Conservation (phyloP, 176 grass and related monocot genomes). For the Rhynchospora tenuis region DNA sequence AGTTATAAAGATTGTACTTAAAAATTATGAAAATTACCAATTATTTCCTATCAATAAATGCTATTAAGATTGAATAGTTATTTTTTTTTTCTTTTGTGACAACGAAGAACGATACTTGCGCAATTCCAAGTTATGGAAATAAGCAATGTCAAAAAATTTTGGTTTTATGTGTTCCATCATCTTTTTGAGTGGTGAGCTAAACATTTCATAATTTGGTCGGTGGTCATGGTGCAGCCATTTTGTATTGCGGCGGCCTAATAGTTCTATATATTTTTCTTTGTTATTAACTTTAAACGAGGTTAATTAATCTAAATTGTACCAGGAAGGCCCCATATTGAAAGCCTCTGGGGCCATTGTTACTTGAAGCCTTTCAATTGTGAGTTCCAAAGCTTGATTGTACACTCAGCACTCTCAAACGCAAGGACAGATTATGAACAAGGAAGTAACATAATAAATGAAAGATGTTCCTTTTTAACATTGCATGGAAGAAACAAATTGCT, state of each 20-base stretch:
- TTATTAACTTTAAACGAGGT: background rate
- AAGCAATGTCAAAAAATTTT: too few species aligned
- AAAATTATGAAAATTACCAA: too few species aligned
- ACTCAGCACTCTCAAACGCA: background rate
- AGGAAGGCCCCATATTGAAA: background rate
- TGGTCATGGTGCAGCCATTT: background rate
- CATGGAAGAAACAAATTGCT: background rate
- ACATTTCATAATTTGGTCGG: background rate
- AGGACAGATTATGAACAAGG: background rate
- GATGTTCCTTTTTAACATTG: background rate
- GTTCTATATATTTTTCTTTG: background rate
- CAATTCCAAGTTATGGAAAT: too few species aligned
- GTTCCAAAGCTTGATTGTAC: background rate
- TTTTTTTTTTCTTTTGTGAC: background rate
- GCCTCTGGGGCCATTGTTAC: background rate
- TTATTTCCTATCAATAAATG: too few species aligned
- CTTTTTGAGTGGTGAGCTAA: background rate
- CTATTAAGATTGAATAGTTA: background rate
- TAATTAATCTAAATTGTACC: background rate
- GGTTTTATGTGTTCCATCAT: background rate
- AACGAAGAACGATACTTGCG: background rate
- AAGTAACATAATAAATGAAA: background rate
- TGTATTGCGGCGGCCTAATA: background rate
- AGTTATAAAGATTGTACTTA: too few species aligned
- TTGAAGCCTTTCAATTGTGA: background rate